Percentiles rank a stretch among this genome's conserved stretches.
Evolutionary conservation across 2,329 filamentous ascomycete genomes (phyloP).

Genomic region (Sarocladiaceae sp.): DNA sequence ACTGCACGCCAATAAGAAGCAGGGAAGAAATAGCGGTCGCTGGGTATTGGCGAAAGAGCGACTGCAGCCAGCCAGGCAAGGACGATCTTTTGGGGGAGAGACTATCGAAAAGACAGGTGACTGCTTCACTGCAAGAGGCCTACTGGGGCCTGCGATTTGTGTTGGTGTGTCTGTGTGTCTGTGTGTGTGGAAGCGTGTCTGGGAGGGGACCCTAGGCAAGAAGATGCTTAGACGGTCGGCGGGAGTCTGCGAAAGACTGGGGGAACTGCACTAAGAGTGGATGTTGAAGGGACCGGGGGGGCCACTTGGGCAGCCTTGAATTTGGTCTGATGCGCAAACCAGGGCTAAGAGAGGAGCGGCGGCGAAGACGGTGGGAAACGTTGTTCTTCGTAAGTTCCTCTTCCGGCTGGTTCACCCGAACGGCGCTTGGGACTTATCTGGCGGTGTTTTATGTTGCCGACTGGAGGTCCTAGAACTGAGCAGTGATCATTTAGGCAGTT

Average conservation of each 20-base stretch:
- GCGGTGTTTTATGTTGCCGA: conserved; percentile 2
- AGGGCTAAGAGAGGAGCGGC: conserved; percentile 1
- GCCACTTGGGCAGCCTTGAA: neutral
- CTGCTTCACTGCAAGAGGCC: no score
- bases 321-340: neutral
- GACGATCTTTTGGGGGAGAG: neutral
- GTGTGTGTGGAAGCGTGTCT: no score
- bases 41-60: neutral
- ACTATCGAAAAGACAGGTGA: neutral
- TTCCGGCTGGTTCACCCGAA: neutral
- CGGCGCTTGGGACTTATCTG: no score
- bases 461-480: no score
- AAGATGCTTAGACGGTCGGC: no score
- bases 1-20: neutral
- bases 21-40: no score
- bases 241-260: no score
- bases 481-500: no score
- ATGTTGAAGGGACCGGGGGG: neutral
- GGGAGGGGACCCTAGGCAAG: no score
- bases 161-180: no score
- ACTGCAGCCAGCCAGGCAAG: neutral
- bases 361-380: conserved; percentile 1
- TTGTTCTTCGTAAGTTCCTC: neutral
- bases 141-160: no score
- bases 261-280: no score